Conservation (phyloP, 2,329 filamentous ascomycete species). For the Colletotrichum sp. region DNA sequence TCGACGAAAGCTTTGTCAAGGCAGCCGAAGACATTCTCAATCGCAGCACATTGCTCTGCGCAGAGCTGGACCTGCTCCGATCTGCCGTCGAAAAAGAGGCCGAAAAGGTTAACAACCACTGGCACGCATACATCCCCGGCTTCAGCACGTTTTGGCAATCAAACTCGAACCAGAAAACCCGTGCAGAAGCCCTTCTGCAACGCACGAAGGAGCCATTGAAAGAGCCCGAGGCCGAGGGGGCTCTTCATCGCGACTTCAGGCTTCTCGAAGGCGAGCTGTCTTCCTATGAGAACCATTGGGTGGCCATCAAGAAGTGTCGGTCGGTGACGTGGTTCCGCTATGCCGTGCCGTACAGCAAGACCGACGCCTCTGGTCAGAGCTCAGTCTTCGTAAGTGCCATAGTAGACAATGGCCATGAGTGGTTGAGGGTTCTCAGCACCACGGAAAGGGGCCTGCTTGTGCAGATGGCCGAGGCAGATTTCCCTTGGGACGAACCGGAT, state of each 20-base stretch:
- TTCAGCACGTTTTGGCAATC: slow-evolving; percentile 15
- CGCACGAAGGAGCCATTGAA: background rate
- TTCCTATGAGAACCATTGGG: slow-evolving; percentile 12
- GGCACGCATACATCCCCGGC: slow-evolving; percentile 12
- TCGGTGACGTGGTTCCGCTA: slow-evolving; percentile 13
- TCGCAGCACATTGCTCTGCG: background rate
- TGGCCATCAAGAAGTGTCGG: slow-evolving; percentile 5
- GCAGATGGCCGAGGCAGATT: slow-evolving; percentile 44
- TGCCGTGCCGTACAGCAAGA: background rate
- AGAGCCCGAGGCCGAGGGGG: background rate
- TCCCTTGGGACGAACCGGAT: slow-evolving; percentile 39
- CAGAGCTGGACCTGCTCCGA: background rate
- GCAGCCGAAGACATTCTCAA: background rate
- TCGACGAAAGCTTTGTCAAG: background rate
- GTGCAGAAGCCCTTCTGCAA: background rate
- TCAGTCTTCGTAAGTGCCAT: slow-evolving; percentile 15
- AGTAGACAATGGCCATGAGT: slow-evolving; percentile 38
- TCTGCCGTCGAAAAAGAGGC: background rate
- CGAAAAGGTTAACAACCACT: background rate
- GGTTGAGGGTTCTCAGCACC: slow-evolving; percentile 38
- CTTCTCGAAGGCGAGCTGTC: slow-evolving; percentile 4
- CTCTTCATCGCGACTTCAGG: background rate
- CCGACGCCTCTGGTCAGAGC: background rate
- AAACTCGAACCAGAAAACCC: background rate
- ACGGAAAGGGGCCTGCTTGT: slow-evolving; percentile 35